Conservation (phyloP, 179 eudicot genomes). For the Silene noctiflora region DNA sequence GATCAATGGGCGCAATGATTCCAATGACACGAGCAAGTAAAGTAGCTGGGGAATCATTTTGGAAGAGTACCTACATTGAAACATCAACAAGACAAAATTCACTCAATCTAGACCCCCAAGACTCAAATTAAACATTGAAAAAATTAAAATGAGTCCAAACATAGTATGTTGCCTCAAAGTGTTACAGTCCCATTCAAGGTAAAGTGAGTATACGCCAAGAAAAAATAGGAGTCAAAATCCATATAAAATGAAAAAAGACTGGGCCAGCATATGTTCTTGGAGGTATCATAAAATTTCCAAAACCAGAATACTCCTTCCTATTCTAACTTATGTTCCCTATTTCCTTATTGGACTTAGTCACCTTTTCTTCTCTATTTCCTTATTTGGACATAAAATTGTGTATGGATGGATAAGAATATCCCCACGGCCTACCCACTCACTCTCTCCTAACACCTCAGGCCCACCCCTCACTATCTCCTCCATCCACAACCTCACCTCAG, state of each 20-base stretch:
- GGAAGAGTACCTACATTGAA: conserved; percentile 79
- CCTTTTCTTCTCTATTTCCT: background rate
- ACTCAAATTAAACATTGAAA: background rate
- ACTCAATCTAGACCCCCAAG: background rate
- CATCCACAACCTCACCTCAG: background rate
- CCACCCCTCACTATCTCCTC: background rate
- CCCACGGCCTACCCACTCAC: background rate
- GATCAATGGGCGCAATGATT: conserved; percentile 78
- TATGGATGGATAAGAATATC: background rate
- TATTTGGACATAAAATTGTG: background rate
- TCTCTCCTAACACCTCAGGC: background rate
- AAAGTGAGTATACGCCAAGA: background rate
- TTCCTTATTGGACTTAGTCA: background rate
- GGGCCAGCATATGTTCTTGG: background rate
- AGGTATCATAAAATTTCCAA: background rate
- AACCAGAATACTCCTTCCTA: background rate
- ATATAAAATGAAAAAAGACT: background rate
- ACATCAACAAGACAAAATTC: conserved; percentile 6
- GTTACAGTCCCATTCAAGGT: background rate
- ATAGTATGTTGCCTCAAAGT: background rate
- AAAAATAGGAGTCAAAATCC: background rate
- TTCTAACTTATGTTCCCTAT: conserved; percentile 1
- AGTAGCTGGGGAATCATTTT: conserved; percentile 97
- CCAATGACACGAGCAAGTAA: conserved; percentile 95
- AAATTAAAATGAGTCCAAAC: conserved; percentile 1